Evolutionary conservation across 768 basidiomycete genomes (phyloP), one percentile per base, ranked within the genome.

Genomic region (Cystobasidium onofrii): DNA sequence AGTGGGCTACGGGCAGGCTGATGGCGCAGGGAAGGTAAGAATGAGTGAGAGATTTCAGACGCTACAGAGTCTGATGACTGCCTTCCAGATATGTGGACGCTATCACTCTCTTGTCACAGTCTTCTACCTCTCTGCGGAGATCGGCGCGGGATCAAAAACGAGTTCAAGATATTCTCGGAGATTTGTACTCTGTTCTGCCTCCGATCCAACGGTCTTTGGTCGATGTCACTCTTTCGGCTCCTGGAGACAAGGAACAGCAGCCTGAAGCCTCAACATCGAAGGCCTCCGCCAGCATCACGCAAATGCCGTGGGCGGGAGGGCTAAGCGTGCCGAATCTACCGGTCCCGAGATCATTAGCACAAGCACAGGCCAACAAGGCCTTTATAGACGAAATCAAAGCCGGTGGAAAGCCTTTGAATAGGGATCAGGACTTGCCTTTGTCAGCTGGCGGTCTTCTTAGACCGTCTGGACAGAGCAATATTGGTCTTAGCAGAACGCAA

Each of bases 171-270:
- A 27, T 36, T n/a, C 69, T 71, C 33, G 55, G 25, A 27, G 55
- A 71, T 13, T 34, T 71, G n/a, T 71, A 60, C 36, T 36, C 36
- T 29, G 69, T 44, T 17, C 69, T 71, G 2, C 69, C 69, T 1
- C 69, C 69, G 10, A 71, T 71, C 18, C 69, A 71, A 31, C 69
- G 69, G 10, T 71, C 69, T 6, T 27, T 71, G 7, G 69, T 71
- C 18, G 69, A 71, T 29, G 27, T 71, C 2, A 20, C 50, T 9
- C 34, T 61, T 12, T 60, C 50, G 2, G 12, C 65, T 46, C 25
- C 65, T 18, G 25, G 33, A 12, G 23, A 12, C 33, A 23, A 20
- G 23, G 4, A 23, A 15, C 7, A 25, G 2, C 13, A 4, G 65
- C 44, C 44, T 6, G 13, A 31, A 36, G 44, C 65, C 6, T 67